phyloP scores from a whole-genome alignment of 208 protist species.

The Wallacemonas sp. region DNA sequence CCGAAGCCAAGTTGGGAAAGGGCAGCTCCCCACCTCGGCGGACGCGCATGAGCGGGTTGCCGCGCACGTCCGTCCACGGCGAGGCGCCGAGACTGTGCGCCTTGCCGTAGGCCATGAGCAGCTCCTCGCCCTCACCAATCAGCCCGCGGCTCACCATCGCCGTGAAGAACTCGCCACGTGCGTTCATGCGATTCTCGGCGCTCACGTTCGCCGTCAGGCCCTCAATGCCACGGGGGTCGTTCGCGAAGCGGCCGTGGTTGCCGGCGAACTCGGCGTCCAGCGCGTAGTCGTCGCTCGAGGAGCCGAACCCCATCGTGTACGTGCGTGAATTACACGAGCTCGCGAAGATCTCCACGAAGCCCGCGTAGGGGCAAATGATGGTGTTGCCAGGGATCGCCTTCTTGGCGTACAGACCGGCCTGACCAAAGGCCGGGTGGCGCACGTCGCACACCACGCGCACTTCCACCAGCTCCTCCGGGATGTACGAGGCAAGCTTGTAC shows the following conservation, averaged over 20 bases:
- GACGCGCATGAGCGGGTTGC: conserved; percentile 58
- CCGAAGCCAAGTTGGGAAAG: conserved; percentile 36
- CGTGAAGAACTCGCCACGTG: conserved; percentile 84
- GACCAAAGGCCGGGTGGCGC: conserved; percentile 85
- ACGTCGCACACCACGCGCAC: conserved; percentile 78
- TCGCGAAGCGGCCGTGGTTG: conserved; percentile 89
- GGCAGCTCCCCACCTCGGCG: conserved; percentile 65
- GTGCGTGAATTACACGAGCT: conserved; percentile 85
- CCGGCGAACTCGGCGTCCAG: conserved; percentile 90
- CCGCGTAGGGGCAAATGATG: conserved; percentile 79
- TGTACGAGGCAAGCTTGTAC: conserved; percentile 50
- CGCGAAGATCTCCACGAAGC: conserved; percentile 80
- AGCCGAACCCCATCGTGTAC: conserved; percentile 91
- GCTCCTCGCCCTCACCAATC: conserved; percentile 82
- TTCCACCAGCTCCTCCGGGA: conserved; percentile 77
- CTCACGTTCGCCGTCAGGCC: conserved; percentile 68
- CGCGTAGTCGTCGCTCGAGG: conserved; percentile 75
- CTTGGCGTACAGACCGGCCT: conserved; percentile 82
- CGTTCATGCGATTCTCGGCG: conserved; percentile 78
- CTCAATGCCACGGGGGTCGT: conserved; percentile 82
- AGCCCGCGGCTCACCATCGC: conserved; percentile 74
- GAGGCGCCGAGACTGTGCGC: conserved; percentile 67
- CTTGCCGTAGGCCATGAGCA: conserved; percentile 91
- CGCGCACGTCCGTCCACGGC: conserved; percentile 67
- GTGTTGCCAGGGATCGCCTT: conserved; percentile 64